Evolutionary conservation across 1,139 yeast genomes (phyloP).

Genomic region (Saccharomyces hybrid): DNA sequence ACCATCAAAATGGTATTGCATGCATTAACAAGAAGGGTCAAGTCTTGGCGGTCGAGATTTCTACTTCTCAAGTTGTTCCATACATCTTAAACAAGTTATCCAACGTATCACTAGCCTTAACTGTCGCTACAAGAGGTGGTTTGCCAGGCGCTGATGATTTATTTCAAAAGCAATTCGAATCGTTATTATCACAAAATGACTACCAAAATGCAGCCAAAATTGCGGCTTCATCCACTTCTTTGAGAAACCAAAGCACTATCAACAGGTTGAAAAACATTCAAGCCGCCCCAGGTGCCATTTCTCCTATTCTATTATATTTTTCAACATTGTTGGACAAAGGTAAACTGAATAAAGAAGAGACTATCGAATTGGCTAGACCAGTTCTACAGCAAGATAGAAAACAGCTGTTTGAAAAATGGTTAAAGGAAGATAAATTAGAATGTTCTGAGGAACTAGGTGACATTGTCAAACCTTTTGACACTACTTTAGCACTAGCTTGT

Average conservation of each 20-base stretch:
- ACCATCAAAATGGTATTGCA: slow-evolving; percentile 72
- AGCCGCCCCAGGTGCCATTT: slow-evolving; percentile 92
- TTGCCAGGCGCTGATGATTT: slow-evolving; percentile 94
- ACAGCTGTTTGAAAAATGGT: slow-evolving; percentile 91
- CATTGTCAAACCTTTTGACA: slow-evolving; percentile 79
- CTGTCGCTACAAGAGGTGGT: slow-evolving; percentile 91
- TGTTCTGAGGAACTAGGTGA: slow-evolving; percentile 96
- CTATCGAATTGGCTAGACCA: slow-evolving; percentile 91
- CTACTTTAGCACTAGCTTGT: slow-evolving; percentile 82
- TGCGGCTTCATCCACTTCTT: slow-evolving; percentile 90
- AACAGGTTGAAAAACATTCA: slow-evolving; percentile 86
- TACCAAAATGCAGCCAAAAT: slow-evolving; percentile 90
- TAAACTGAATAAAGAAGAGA: slow-evolving; percentile 84
- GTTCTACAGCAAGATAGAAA: slow-evolving; percentile 93
- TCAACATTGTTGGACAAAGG: slow-evolving; percentile 90
- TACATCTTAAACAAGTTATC: slow-evolving; percentile 81
- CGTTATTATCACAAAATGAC: slow-evolving; percentile 74
- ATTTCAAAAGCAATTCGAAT: slow-evolving; percentile 86
- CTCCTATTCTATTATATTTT: slow-evolving; percentile 90
- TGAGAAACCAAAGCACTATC: slow-evolving; percentile 92
- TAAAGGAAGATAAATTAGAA: slow-evolving; percentile 88
- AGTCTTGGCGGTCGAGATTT: slow-evolving; percentile 84
- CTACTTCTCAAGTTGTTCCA: slow-evolving; percentile 79
- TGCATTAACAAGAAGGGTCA: slow-evolving; percentile 95
- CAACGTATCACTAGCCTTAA: slow-evolving; percentile 78